Evolutionary conservation across 169 alveolate species (phyloP).

Genomic region (Plasmodium sp.): DNA sequence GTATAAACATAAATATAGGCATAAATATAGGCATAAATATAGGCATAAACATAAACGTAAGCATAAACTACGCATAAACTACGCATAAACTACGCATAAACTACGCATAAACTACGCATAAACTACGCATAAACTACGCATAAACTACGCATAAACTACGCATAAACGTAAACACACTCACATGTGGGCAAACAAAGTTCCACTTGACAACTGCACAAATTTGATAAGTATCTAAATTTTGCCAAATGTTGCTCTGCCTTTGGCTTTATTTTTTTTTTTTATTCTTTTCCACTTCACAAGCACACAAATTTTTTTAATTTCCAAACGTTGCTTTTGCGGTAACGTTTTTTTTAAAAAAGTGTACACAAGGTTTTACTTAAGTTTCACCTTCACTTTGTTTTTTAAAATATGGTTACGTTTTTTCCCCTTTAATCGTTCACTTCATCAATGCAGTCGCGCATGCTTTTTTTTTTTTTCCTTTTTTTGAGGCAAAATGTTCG

Average conservation of each 20-base stretch:
- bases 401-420: background rate
- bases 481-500: background rate
- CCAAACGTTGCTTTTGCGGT: background rate
- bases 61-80: too few species aligned
- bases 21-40: too few species aligned
- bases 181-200: background rate
- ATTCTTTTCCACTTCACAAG: background rate
- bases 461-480: background rate
- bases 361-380: background rate
- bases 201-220: background rate
- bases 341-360: background rate
- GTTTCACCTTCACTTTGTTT: background rate
- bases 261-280: background rate
- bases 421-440: background rate
- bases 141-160: background rate
- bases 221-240: constrained; percentile 10
- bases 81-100: background rate
- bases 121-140: background rate
- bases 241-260: background rate
- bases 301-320: background rate
- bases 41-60: background rate
- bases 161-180: background rate
- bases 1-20: too few species aligned
- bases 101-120: background rate
- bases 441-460: background rate